These are phyloP conservation scores for Hypoxylon sp. DNA, from an alignment of 2,329 filamentous ascomycete species.

Conservation along the genomic window DNA sequence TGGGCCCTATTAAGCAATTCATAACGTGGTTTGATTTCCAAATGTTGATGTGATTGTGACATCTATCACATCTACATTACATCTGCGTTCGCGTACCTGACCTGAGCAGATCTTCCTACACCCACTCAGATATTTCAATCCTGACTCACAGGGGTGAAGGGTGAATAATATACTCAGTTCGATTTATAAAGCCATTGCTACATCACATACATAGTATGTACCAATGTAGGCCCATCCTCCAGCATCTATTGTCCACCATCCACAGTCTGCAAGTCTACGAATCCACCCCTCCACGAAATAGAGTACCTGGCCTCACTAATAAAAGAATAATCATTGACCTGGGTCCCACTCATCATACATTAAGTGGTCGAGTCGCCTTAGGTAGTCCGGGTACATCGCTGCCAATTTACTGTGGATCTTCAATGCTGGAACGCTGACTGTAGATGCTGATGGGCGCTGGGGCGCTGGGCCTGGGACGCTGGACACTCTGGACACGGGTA, in stretches of 20 bases:
- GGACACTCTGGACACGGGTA: conserved; percentile 21
- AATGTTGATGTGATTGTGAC: conserved; percentile 32
- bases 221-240: conserved; percentile 2
- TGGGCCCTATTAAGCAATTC: conserved; percentile 22
- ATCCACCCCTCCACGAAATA: conserved; percentile 2
- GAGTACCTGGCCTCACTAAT: conserved; percentile 11
- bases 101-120: conserved; percentile 27
- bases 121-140: conserved; percentile 7
- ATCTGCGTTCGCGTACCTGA: conserved; percentile 9
- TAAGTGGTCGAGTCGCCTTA: conserved; percentile 1
- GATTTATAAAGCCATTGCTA: conserved; percentile 2
- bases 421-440: neutral
- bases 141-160: conserved; percentile 15
- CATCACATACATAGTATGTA: neutral
- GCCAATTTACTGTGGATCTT: conserved; percentile 21
- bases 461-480: neutral
- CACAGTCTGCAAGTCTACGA: neutral
- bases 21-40: conserved; percentile 22
- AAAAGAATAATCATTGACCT: conserved; percentile 1
- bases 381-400: conserved; percentile 5
- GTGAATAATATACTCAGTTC: neutral
- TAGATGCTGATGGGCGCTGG: too few relatives aligned
- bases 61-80: conserved; percentile 16
- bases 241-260: conserved; percentile 14
- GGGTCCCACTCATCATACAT: conserved; percentile 6